Evolutionary conservation across 495 filamentous ascomycete species (phyloP).

Genomic region (Umbilicaria muhlenbergii): DNA sequence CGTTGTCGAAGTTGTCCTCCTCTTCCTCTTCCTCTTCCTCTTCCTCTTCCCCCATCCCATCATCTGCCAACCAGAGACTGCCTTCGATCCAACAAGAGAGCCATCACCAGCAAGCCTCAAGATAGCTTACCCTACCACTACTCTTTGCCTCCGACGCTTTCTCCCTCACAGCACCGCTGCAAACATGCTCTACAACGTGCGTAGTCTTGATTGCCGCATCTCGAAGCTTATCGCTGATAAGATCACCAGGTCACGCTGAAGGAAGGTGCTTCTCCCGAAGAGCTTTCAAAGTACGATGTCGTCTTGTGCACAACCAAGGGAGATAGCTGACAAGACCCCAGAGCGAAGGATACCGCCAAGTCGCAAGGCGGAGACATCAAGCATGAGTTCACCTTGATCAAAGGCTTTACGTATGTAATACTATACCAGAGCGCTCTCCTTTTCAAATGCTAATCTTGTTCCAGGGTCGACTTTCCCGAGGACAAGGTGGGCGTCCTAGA

Average conservation of each 20-base stretch:
- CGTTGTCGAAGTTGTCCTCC: background rate
- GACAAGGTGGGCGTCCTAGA: conserved; percentile 46
- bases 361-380: conserved; percentile 66
- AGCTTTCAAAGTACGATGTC: conserved; percentile 44
- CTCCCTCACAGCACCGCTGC: background rate
- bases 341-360: conserved; percentile 54
- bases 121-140: conserved; percentile 39
- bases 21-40: conserved; percentile 1
- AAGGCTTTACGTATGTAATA: conserved; percentile 68
- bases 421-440: background rate
- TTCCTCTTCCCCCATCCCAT: background rate
- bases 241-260: conserved; percentile 60
- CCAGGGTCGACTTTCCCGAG: conserved; percentile 59
- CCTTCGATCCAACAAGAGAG: background rate
- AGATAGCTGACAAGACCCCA: conserved; percentile 15
- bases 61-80: background rate
- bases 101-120: conserved; percentile 32
- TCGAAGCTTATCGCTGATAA: no score
- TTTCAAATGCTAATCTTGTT: conserved; percentile 6
- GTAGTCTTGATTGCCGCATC: background rate
- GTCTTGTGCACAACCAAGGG: background rate
- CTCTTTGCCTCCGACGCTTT: background rate
- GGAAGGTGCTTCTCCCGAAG: conserved; percentile 36
- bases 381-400: conserved; percentile 73
- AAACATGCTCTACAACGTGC: conserved; percentile 12